Evolutionary conservation across 352 stramenopile species (phyloP).

Genomic region (Sclerospora graminicola): DNA sequence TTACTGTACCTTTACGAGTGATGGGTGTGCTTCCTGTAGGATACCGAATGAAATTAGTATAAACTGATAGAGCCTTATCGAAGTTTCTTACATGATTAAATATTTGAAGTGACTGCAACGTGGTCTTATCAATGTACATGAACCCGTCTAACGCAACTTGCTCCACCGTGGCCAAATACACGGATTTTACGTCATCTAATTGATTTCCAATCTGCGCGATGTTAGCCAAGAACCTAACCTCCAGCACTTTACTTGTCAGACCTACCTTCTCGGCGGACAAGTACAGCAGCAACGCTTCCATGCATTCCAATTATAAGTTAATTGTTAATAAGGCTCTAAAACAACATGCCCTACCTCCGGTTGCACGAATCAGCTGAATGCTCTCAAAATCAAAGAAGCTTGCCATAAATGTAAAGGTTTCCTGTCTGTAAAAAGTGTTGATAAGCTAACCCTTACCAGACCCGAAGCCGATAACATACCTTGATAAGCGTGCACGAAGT

Average conservation of each 20-base stretch:
- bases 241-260: not conserved
- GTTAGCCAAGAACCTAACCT: not conserved
- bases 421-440: conserved; percentile 22
- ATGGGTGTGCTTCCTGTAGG: conserved; percentile 66
- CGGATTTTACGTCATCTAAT: conserved; percentile 39
- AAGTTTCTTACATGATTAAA: conserved; percentile 50
- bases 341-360: conserved; percentile 37
- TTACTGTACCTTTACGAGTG: conserved; percentile 49
- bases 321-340: not conserved
- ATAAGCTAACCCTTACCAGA: not conserved
- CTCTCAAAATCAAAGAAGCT: conserved; percentile 80
- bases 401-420: conserved; percentile 51
- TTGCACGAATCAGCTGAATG: conserved; percentile 58
- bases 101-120: conserved; percentile 71
- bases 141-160: conserved; percentile 61
- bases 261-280: conserved; percentile 59
- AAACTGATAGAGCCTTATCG: not conserved
- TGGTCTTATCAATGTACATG: conserved; percentile 70
- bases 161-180: conserved; percentile 54
- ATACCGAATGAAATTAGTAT: conserved; percentile 3
- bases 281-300: conserved; percentile 55
- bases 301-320: not conserved
- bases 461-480: conserved; percentile 1
- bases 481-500: conserved; percentile 11
- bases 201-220: conserved; percentile 66